phyloP scores from a whole-genome alignment of 306 rosid genomes.

The Corylus avellana region DNA sequence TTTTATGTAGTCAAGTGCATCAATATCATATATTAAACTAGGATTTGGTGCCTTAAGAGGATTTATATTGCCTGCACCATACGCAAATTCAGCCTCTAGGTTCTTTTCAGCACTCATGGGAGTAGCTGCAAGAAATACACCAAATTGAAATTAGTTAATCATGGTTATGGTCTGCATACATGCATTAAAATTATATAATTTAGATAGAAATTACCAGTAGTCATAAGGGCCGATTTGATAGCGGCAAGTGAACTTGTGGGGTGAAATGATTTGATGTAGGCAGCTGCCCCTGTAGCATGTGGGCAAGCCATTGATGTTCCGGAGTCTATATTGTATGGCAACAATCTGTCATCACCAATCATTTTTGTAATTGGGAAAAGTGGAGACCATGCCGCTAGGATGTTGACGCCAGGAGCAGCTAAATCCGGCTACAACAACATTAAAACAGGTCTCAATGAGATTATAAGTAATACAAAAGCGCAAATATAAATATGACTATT shows the following conservation, averaged over 20 bases:
- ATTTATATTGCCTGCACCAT: constrained; percentile 45
- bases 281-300: constrained; percentile 46
- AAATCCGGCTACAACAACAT: constrained; percentile 24
- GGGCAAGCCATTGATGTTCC: constrained; percentile 69
- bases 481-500: neutral
- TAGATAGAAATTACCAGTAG: constrained; percentile 1
- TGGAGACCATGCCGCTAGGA: constrained; percentile 53
- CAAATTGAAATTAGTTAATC: neutral
- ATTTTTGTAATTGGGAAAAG: neutral
- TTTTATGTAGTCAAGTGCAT: constrained; percentile 27
- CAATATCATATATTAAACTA: constrained; percentile 41
- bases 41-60: constrained; percentile 45
- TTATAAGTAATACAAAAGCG: too few species aligned
- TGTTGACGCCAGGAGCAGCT: constrained; percentile 42
- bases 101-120: constrained; percentile 32
- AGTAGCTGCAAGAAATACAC: constrained; percentile 22
- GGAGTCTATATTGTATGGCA: neutral
- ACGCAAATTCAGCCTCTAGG: constrained; percentile 43
- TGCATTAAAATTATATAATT: neutral
- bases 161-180: too few species aligned
- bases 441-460: too few species aligned
- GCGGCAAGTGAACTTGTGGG: constrained; percentile 52
- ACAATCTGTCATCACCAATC: constrained; percentile 26
- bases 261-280: constrained; percentile 54
- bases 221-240: constrained; percentile 45